Percentiles rank a stretch among this genome's conserved stretches.
phyloP scores from a whole-genome alignment of 768 basidiomycete genomes.

The Lactifluus subvellereus region DNA sequence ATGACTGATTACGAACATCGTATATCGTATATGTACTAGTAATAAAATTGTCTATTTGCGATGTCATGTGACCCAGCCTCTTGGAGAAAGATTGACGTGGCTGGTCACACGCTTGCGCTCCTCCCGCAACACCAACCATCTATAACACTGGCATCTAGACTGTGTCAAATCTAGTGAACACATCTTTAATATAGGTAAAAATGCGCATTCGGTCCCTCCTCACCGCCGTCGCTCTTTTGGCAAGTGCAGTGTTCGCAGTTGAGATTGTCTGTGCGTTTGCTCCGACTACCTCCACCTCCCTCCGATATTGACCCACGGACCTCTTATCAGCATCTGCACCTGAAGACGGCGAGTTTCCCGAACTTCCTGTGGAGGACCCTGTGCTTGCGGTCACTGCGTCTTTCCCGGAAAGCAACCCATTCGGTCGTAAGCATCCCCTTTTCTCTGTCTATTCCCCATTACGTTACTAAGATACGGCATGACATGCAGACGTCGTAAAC shows the following conservation, averaged over 20 bases:
- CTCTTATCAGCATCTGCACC: background rate
- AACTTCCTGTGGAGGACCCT: slow-evolving; percentile 43
- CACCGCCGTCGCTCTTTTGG: slow-evolving; percentile 16
- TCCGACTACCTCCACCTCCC: background rate
- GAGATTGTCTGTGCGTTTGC: slow-evolving; percentile 22
- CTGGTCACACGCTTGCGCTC: background rate
- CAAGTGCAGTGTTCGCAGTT: slow-evolving; percentile 19
- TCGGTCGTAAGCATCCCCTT: slow-evolving; percentile 54
- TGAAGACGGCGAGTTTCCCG: slow-evolving; percentile 25
- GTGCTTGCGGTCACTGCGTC: slow-evolving; percentile 43
- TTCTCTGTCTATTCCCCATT: slow-evolving; percentile 3
- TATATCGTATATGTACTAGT: too few relatives aligned
- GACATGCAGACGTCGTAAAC: slow-evolving; percentile 66
- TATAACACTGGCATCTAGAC: background rate
- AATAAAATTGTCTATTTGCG: background rate
- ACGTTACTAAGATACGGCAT: background rate
- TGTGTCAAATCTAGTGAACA: background rate
- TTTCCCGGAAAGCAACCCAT: slow-evolving; percentile 68
- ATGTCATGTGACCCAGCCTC: slow-evolving; percentile 14
- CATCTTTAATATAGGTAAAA: background rate
- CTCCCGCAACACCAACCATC: background rate
- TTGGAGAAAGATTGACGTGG: slow-evolving; percentile 4
- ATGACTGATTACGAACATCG: background rate
- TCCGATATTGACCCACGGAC: background rate
- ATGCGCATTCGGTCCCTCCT: slow-evolving; percentile 22